Base-by-base conservation (phyloP, 1,284 basidiomycete species). In the Hemileia vastatrix region DNA sequence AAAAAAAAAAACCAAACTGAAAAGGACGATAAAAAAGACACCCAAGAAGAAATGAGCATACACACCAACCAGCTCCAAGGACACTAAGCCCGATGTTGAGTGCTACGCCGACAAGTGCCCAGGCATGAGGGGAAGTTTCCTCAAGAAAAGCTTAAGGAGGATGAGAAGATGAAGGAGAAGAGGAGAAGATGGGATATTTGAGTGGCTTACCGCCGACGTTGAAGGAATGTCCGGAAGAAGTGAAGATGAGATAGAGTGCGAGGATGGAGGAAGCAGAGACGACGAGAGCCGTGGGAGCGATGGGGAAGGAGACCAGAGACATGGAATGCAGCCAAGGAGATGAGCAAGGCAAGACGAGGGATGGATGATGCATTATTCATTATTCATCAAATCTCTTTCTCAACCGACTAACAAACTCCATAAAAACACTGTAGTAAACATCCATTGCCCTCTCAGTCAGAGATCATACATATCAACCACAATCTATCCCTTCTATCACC, bases 61-160 rank as follows among this genome's bases (percentile, higher is more conserved):
- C 87, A 67, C 65, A 94, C 94, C 94, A 97, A 77, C 88, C 94
- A 51, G 94, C 94, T 64, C 94, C 95, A 4, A 92, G 78, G 4
- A 96, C 93, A 70, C 88, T 92, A 51, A 98, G 76, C 2, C 95
- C 94, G 65, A 96, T 91, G 74, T 91, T 95, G 48, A 97, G 80
- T 36, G 88, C 92, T 64, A 97, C 88, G 6, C 94, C 94, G 3
- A 85, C 82, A 65, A 90, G 82, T 0, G 88, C 93, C 91, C 91
- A 97, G 19, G 86, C 84, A 77, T 90, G 95, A 0, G 95, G 95
- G 73, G 85, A 90, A 11, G 90, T 86, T 79, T 96, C 88, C 74
- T 92, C 90, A 45, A 98, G 82, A 80, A 92, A 95, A 90, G 84
- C 76, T 95, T 90, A 84, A 97, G 95, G 2, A 60, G 40, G 23